A percentile compares a stretch with the other conserved stretches of the same genome.
These are phyloP conservation scores for Lepiota brunneoincarnata DNA, from an alignment of 768 basidiomycete genomes.

Conservation along the genomic window DNA sequence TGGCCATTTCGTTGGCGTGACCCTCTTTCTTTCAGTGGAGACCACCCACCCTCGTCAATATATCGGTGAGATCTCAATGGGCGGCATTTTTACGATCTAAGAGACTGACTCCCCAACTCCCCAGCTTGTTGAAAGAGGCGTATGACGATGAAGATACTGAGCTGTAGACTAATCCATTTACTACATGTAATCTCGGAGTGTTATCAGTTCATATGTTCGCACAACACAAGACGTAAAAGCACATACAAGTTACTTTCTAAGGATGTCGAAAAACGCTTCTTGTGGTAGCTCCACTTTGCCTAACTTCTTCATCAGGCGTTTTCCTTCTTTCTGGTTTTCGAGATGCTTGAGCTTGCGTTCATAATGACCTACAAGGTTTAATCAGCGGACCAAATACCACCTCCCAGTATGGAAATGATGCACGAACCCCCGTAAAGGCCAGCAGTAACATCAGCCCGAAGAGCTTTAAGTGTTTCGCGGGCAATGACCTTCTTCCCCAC, in stretches of 20 bases:
- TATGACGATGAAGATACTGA: conserved; percentile 95
- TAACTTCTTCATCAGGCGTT: conserved; percentile 83
- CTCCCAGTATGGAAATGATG: conserved; percentile 11
- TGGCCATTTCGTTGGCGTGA: neutral
- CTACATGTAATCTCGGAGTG: conserved; percentile 14
- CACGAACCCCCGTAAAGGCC: conserved; percentile 81
- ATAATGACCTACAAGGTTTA: conserved; percentile 60
- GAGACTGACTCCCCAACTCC: conserved; percentile 16
- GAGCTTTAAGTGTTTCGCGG: conserved; percentile 81
- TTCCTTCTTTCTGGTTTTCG: conserved; percentile 91
- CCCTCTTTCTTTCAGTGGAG: conserved; percentile 59
- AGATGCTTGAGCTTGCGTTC: conserved; percentile 91
- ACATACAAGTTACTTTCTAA: conserved; percentile 50
- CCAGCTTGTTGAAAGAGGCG: conserved; percentile 84
- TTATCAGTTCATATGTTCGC: conserved; percentile 11
- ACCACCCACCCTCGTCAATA: conserved; percentile 94
- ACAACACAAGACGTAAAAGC: neutral
- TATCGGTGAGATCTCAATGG: conserved; percentile 54
- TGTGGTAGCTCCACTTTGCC: conserved; percentile 90
- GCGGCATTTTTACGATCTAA: neutral
- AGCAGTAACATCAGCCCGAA: conserved; percentile 91
- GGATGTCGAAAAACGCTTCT: conserved; percentile 92
- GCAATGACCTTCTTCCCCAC: conserved; percentile 87
- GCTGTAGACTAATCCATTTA: conserved; percentile 41
- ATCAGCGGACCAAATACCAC: neutral